Evolutionary conservation across 495 filamentous ascomycete species (phyloP).

Genomic region (Penicillium psychrofluorescens): DNA sequence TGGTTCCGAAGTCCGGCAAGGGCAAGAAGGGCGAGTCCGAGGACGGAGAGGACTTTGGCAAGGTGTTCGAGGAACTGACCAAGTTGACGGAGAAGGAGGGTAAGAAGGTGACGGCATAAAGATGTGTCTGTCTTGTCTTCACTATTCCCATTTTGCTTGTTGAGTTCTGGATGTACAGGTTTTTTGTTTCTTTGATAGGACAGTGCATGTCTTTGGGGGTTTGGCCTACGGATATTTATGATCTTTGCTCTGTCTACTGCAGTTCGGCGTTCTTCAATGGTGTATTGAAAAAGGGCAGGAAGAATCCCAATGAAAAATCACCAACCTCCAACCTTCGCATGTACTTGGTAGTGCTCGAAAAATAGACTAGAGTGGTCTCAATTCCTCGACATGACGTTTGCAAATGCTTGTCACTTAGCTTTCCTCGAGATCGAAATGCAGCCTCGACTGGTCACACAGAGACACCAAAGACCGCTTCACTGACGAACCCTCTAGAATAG

Average conservation of each 20-base stretch:
- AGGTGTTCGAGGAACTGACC: constrained; percentile 63
- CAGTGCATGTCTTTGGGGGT: constrained; percentile 40
- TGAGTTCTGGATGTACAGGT: constrained; percentile 39
- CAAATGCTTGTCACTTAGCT: too few relatives aligned
- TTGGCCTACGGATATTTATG: constrained; percentile 35
- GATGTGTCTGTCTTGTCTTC: constrained; percentile 16
- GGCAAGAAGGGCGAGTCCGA: constrained; percentile 47
- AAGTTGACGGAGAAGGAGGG: constrained; percentile 69
- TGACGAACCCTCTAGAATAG: too few relatives aligned
- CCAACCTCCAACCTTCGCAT: not conserved
- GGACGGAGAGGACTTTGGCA: constrained; percentile 59
- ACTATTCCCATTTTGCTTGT: constrained; percentile 26
- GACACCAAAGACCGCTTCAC: too few relatives aligned
- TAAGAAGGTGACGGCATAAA: constrained; percentile 40
- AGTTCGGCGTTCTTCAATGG: constrained; percentile 39
- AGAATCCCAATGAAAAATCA: constrained; percentile 29
- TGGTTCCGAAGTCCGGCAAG: constrained; percentile 48
- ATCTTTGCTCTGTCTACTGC: constrained; percentile 32
- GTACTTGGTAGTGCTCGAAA: too few relatives aligned
- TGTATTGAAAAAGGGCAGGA: constrained; percentile 40
- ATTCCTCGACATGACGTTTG: too few relatives aligned
- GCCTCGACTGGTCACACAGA: too few relatives aligned
- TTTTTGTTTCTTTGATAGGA: constrained; percentile 34
- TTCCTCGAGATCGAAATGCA: too few relatives aligned
- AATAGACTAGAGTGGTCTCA: too few relatives aligned